Evolutionary conservation across 805 yeast species (phyloP), one percentile per base, ranked within the genome.

Genomic region (Hanseniaspora singularis): DNA sequence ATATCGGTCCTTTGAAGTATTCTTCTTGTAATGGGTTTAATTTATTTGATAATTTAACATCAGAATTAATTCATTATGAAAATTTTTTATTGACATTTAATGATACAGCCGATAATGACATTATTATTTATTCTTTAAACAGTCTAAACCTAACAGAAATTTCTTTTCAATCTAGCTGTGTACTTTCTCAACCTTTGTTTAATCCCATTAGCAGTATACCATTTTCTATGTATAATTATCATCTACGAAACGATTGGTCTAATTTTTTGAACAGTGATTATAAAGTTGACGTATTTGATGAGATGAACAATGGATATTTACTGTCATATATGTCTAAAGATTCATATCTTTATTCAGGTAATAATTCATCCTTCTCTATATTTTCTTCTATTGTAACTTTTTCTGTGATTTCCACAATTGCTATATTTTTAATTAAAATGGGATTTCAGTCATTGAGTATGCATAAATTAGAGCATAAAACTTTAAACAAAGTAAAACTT

Each of bases 211-310:
- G 38, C 16, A 12, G 28, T 4, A 28, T 42, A 3, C 28, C 27
- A 4, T 34, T 24, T 27, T n/a, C 24, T 4, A 23, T 27, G 8
- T 42, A 42, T 16, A 42, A 42, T 31, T 11, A 27, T 4, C 33
- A 27, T 2, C 33, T 42, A 12, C 15, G 24, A 20, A 27, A 34
- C n/a, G 46, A 42, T 22, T 42, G 46, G 46, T n/a, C 24, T 12
- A 27, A 18, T 5, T 42, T 42, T 28, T 5, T 42, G 20, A 11
- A 7, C 4, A 12, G 28, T 14, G 24, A 24, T 19, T 16, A 24
- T 11, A 14, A 18, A 4, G n/a, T 12, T 4, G 3, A 9, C 2
- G 3, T 12, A 3, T 19, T 30, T 4, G 4, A 2, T n/a, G n/a
- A n/a, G 18, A 30, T 11, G 2, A 12, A 19, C 12, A 28, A 28